Evolutionary conservation across 148 eudicot genomes (phyloP).

Genomic region (Vaccinium myrtillus): DNA sequence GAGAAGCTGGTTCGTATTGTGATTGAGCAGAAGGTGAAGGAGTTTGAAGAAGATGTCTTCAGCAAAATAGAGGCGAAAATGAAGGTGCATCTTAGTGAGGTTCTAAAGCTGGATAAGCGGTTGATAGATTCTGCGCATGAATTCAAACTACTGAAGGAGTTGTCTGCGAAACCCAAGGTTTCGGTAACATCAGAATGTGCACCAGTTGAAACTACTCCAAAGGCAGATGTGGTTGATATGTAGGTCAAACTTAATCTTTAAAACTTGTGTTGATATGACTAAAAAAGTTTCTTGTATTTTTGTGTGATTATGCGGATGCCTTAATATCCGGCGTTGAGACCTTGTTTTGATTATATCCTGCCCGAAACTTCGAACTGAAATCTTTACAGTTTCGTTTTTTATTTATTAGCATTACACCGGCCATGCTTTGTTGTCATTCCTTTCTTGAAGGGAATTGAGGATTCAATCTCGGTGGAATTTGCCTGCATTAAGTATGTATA

Average conservation of each 20-base stretch:
- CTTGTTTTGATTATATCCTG: neutral
- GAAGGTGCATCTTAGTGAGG: conserved; percentile 23
- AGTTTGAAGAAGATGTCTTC: conserved; percentile 23
- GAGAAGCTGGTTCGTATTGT: conserved; percentile 27
- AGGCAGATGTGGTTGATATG: neutral
- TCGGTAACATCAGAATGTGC: conserved; percentile 19
- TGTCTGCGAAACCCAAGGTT: conserved; percentile 26
- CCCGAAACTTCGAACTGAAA: neutral
- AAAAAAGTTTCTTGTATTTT: neutral
- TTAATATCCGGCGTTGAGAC: neutral
- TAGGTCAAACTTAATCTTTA: conserved; percentile 7
- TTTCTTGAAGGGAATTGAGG: neutral
- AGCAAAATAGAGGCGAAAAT: conserved; percentile 29
- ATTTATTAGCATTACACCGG: too few species aligned
- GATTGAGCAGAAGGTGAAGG: conserved; percentile 27
- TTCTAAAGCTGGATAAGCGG: conserved; percentile 32
- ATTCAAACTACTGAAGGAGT: conserved; percentile 36
- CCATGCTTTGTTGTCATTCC: neutral
- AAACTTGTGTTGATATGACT: neutral
- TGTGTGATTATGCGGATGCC: neutral
- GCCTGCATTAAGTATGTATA: neutral
- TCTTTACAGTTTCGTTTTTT: neutral
- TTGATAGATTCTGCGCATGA: conserved; percentile 36
- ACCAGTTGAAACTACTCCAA: neutral
- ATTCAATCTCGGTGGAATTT: neutral